These are phyloP conservation scores for Crithidia mellificae DNA, from an alignment of 208 protist genomes.

Conservation along the genomic window DNA sequence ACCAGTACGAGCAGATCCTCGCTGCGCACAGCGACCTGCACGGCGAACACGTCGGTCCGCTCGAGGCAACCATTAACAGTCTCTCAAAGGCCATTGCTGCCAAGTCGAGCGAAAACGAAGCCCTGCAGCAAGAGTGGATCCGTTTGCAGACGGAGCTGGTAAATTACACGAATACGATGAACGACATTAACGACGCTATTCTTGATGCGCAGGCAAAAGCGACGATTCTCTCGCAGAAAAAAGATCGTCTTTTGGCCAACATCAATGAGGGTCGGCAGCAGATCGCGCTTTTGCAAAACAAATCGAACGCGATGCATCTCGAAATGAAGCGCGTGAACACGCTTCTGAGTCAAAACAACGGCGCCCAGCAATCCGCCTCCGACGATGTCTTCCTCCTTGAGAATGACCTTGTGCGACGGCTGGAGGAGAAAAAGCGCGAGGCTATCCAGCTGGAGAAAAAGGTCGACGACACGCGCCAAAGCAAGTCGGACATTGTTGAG, in stretches of 20 bases:
- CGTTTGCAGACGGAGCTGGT: slow-evolving; percentile 95
- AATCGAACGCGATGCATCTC: slow-evolving; percentile 89
- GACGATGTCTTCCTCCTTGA: slow-evolving; percentile 93
- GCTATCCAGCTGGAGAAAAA: slow-evolving; percentile 87
- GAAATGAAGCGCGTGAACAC: slow-evolving; percentile 94
- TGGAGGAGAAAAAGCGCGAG: slow-evolving; percentile 92
- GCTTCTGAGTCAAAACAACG: slow-evolving; percentile 83
- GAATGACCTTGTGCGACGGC: slow-evolving; percentile 83
- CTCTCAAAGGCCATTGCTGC: slow-evolving; percentile 91
- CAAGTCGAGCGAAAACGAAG: slow-evolving; percentile 90
- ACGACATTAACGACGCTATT: slow-evolving; percentile 86
- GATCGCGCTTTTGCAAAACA: slow-evolving; percentile 74
- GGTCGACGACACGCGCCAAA: slow-evolving; percentile 74
- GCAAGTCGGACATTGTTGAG: slow-evolving; percentile 82
- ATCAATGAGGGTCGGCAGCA: slow-evolving; percentile 81
- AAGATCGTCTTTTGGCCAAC: slow-evolving; percentile 78
- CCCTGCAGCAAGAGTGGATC: slow-evolving; percentile 96
- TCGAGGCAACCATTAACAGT: slow-evolving; percentile 96
- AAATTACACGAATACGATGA: slow-evolving; percentile 87
- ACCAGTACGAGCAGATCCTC: slow-evolving; percentile 91
- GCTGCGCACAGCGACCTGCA: slow-evolving; percentile 50
- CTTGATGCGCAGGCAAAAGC: slow-evolving; percentile 83
- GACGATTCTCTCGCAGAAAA: slow-evolving; percentile 92
- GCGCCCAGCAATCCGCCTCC: slow-evolving; percentile 68
- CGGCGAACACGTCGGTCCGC: slow-evolving; percentile 91